phyloP scores from a whole-genome alignment of 257 asterid species.

The Galeopsis tetrahit region DNA sequence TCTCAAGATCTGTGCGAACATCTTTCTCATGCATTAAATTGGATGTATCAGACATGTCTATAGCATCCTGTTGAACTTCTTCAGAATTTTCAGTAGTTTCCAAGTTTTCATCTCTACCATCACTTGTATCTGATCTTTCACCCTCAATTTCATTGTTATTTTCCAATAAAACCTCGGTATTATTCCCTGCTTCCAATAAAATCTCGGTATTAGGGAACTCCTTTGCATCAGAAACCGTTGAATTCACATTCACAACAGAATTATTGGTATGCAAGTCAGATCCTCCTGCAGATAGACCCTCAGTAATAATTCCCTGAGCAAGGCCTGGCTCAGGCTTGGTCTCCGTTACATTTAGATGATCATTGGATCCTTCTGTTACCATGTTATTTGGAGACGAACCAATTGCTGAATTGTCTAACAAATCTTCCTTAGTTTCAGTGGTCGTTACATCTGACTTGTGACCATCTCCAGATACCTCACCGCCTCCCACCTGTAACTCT shows the following conservation, averaged over 20 bases:
- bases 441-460: slow-evolving; percentile 36
- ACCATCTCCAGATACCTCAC: slow-evolving; percentile 39
- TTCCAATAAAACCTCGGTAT: slow-evolving; percentile 34
- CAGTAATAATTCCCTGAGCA: slow-evolving; percentile 34
- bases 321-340: slow-evolving; percentile 33
- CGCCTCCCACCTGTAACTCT: slow-evolving; percentile 42
- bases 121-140: slow-evolving; percentile 43
- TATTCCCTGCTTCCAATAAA: slow-evolving; percentile 39
- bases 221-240: slow-evolving; percentile 32
- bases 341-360: slow-evolving; percentile 41
- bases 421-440: slow-evolving; percentile 35
- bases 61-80: slow-evolving; percentile 55
- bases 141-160: slow-evolving; percentile 37
- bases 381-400: slow-evolving; percentile 45
- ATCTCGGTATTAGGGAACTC: slow-evolving; percentile 35
- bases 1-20: slow-evolving; percentile 57
- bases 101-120: slow-evolving; percentile 44
- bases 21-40: slow-evolving; percentile 57
- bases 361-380: slow-evolving; percentile 35
- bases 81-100: slow-evolving; percentile 48
- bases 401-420: slow-evolving; percentile 29
- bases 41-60: slow-evolving; percentile 66
- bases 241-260: slow-evolving; percentile 34
- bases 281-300: slow-evolving; percentile 35
- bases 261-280: slow-evolving; percentile 32